These are phyloP conservation scores for Trifolium subterraneum DNA, from an alignment of 306 rosid species.

Conservation along the genomic window DNA sequence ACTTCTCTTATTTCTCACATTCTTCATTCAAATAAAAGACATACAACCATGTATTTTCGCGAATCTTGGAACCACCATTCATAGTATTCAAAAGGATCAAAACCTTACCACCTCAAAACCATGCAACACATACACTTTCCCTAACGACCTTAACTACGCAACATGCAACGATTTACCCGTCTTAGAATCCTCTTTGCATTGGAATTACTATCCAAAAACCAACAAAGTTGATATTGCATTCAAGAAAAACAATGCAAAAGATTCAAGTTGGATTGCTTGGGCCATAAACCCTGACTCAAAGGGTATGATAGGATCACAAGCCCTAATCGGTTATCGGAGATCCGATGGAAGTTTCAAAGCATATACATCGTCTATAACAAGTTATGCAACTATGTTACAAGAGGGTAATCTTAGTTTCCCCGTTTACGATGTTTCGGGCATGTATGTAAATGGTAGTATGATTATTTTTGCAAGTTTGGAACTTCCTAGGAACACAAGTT, in stretches of 20 bases:
- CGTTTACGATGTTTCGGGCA: conserved; percentile 25
- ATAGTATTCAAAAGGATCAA: too few species aligned
- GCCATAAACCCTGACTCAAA: conserved; percentile 47
- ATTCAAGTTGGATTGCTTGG: conserved; percentile 32
- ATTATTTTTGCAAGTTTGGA: conserved; percentile 38
- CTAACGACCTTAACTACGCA: conserved; percentile 1
- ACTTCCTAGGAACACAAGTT: conserved; percentile 4
- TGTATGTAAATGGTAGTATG: background rate
- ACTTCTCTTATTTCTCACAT: too few species aligned
- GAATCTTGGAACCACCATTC: too few species aligned
- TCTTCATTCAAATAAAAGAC: too few species aligned
- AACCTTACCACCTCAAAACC: background rate
- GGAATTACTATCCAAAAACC: conserved; percentile 44
- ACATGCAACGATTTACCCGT: conserved; percentile 40
- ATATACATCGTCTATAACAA: conserved; percentile 34
- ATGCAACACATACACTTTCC: conserved; percentile 22
- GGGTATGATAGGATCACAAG: conserved; percentile 56
- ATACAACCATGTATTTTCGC: too few species aligned
- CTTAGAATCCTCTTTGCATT: conserved; percentile 40
- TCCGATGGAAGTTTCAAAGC: conserved; percentile 34
- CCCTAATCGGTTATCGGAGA: conserved; percentile 27
- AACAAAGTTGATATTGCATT: conserved; percentile 42
- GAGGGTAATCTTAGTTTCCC: conserved; percentile 40
- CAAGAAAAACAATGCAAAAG: conserved; percentile 7
- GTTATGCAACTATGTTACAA: conserved; percentile 21